Evolutionary conservation across 257 asterid species (phyloP), one percentile per base, ranked within the genome.

Genomic region (Primulina huaijiensis): DNA sequence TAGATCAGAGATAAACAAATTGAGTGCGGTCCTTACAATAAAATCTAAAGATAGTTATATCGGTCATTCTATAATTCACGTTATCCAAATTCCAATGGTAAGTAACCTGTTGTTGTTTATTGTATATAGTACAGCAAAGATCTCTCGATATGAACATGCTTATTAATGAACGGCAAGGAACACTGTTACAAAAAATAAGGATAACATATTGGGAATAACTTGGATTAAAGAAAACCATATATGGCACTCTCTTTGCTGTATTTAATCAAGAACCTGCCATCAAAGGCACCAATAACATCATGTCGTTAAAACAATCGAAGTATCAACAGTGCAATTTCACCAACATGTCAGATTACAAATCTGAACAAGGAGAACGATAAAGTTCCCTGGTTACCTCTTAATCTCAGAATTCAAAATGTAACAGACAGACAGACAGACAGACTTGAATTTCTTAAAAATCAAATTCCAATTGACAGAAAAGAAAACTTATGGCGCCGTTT

Each of bases 181-280:
- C 40, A 55, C 40, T 19, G 25, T 64, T 33, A 64, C 27, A 3
- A 12, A 4, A n/a, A 43, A 33, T 43, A 31, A 50, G 64, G 56
- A 16, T 43, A 58, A 31, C 7, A 3, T 46, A 56, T 68, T 55
- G 53, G 1, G 14, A 55, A 68, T 33, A 55, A 33, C 35, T 46
- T 31, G 37, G 34, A 55, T 12, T 0, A 40, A 67, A 52, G 3
- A 34, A 70, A 57, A 61, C 16, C 25, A 52, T 19, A 56, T 37
- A 37, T 33, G 55, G 53, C 75, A 37, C 20, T 43, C 29, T 46
- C 38, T 46, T 25, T 19, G 70, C 27, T 21, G 8, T 33, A 57
- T 38, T 29, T 67, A 37, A 69, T 64, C 37, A 50, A 52, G 46
- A 62, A 71, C 69, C 30, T 70, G 60, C 27, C 52, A 62, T 21